Percentiles rank a stretch among this genome's conserved stretches.
These are phyloP conservation scores for Blepharisma japonicum DNA, from an alignment of 73 alveolate genomes.

Conservation along the genomic window DNA sequence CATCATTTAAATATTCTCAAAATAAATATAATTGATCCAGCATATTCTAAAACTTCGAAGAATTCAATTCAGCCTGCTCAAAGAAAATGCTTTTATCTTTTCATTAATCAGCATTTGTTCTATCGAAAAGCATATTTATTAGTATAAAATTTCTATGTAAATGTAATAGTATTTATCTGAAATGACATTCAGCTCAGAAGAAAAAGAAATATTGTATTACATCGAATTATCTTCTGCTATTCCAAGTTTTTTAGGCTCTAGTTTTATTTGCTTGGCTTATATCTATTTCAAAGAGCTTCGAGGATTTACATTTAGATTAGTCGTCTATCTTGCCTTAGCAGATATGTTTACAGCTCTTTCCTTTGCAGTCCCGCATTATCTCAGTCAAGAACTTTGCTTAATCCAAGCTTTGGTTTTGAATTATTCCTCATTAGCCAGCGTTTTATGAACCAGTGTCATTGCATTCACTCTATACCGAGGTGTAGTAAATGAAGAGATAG, in stretches of 20 bases:
- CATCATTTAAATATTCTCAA: too few relatives aligned
- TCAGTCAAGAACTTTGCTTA: not conserved
- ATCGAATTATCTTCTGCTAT: not conserved
- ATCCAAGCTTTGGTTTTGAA: not conserved
- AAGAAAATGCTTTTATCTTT: too few relatives aligned
- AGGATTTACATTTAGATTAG: not conserved
- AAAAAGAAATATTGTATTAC: too few relatives aligned
- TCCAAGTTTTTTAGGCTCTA: not conserved
- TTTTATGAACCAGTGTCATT: constrained; percentile 1
- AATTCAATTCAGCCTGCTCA: too few relatives aligned
- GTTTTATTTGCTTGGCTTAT: not conserved
- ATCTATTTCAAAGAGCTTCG: not conserved
- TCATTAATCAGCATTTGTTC: too few relatives aligned
- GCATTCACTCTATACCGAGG: constrained; percentile 10
- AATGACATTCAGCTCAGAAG: too few relatives aligned
- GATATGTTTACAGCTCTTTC: not conserved
- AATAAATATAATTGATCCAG: too few relatives aligned
- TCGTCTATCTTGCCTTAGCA: not conserved
- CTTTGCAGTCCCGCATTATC: not conserved
- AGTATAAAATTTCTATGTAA: too few relatives aligned
- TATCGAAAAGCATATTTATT: too few relatives aligned
- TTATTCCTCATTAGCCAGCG: not conserved
- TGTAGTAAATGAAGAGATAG: not conserved
- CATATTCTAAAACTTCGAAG: too few relatives aligned
- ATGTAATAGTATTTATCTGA: too few relatives aligned